A percentile compares a stretch with the other conserved stretches of the same genome.
Evolutionary conservation across 768 basidiomycete species (phyloP).

Genomic region (Amanita molliuscula): DNA sequence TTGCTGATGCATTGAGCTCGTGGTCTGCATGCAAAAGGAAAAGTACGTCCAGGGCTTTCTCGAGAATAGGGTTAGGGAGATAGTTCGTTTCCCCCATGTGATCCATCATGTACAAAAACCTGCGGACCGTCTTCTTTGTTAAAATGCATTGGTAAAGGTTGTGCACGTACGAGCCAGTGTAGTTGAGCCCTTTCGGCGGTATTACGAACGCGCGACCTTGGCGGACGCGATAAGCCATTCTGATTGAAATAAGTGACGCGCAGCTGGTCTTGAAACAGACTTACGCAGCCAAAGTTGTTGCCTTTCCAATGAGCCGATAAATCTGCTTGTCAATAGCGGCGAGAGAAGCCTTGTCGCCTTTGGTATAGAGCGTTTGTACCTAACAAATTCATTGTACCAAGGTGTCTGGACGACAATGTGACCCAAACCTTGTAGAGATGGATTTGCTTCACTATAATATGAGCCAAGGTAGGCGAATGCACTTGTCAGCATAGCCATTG

Average conservation of each 20-base stretch:
- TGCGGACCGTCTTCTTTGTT: constrained; percentile 14
- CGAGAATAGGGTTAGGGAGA: constrained; percentile 73
- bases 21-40: constrained; percentile 89
- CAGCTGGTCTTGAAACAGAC: constrained; percentile 14
- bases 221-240: constrained; percentile 89
- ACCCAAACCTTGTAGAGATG: constrained; percentile 63
- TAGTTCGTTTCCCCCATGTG: constrained; percentile 67
- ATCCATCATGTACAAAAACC: constrained; percentile 89
- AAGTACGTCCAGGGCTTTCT: constrained; percentile 78
- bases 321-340: constrained; percentile 89
- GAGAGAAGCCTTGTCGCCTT: constrained; percentile 54
- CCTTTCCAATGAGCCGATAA: constrained; percentile 79
- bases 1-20: constrained; percentile 80
- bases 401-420: neutral
- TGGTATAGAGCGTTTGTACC: constrained; percentile 74
- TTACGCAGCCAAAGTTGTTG: constrained; percentile 79
- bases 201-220: constrained; percentile 84
- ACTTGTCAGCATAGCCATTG: constrained; percentile 84
- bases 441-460: constrained; percentile 83
- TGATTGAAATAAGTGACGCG: constrained; percentile 15
- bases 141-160: neutral
- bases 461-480: constrained; percentile 85
- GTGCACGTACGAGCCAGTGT: constrained; percentile 64
- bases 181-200: constrained; percentile 74
- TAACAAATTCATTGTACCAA: constrained; percentile 15